Evolutionary conservation across 148 eudicot genomes (phyloP), one percentile per base, ranked within the genome.

Genomic region (Silene uniflora): DNA sequence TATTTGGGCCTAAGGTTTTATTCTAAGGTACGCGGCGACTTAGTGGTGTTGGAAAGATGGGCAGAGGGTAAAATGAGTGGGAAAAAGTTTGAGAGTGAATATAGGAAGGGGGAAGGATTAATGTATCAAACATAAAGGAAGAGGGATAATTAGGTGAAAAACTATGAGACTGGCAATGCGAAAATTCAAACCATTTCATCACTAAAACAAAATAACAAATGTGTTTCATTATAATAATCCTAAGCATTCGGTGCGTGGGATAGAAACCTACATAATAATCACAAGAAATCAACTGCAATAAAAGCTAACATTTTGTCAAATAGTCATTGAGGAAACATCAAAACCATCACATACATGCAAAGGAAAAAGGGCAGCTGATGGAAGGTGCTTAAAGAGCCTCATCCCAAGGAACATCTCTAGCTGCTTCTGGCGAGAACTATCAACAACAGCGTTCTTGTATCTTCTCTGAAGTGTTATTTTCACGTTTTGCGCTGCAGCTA

Each of bases 401-500:
- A 89, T 81, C 60, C 98, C 98, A 75, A 94, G 88, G 80, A 92
- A 94, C 80, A 92, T 89, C 86, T 94, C 98, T 58, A 94, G 75
- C 86, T 94, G 98, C 84, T 92, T 94, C 72, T 94, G 98, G 75
- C 98, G 97, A 78, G 98, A 89, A 82, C 98, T 82, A 84, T 94
- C 98, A 21, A 90, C 97, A 75, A 94, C 63, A 55, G 91, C 90
- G 80, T 94, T 94, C 85, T 94, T 92, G 81, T 91, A 91, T 85
- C 98, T 88, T 81, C 98, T 87, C 80, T 91, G 96, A 59, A 94
- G 75, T 73, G 98, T 94, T 62, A 94, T 94, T 78, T 90, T 92
- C 88, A 94, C 65, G 84, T 94, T 94, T 84, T 90, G 96, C 69
- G 98, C 98, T n/a, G 89, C 97, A 78, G 98, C 93, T 76, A 94